Conservation (phyloP, 2,329 filamentous ascomycete genomes). For the Hymenoscyphus scutula region DNA sequence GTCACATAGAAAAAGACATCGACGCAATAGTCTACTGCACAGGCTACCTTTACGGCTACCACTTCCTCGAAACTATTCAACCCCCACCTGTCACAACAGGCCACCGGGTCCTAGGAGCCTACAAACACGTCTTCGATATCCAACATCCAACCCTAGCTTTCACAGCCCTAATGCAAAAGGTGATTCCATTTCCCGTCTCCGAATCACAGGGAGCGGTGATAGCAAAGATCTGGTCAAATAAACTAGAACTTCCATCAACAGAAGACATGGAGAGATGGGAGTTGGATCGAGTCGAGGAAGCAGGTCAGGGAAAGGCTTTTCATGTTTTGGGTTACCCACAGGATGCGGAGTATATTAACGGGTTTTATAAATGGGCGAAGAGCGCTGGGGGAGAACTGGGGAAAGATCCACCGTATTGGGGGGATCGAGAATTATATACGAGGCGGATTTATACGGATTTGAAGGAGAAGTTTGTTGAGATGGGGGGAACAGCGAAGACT, state of each 20-base stretch:
- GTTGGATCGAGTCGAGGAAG: slow-evolving; percentile 37
- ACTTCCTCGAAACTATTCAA: slow-evolving; percentile 58
- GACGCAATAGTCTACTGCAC: slow-evolving; percentile 85
- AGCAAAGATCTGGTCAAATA: slow-evolving; percentile 72
- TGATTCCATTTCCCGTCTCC: slow-evolving; percentile 83
- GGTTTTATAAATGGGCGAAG: slow-evolving; percentile 61
- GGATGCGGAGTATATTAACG: slow-evolving; percentile 70
- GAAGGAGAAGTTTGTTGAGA: slow-evolving; percentile 67
- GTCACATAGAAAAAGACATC: slow-evolving; percentile 61
- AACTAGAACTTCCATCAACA: slow-evolving; percentile 60
- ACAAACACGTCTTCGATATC: slow-evolving; percentile 76
- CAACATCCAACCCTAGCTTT: slow-evolving; percentile 77
- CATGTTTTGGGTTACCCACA: slow-evolving; percentile 53
- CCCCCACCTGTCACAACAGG: slow-evolving; percentile 65
- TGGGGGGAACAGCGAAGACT: slow-evolving; percentile 61
- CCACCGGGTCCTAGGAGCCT: slow-evolving; percentile 67
- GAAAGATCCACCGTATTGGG: slow-evolving; percentile 71
- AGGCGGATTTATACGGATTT: slow-evolving; percentile 66
- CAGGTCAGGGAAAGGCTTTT: slow-evolving; percentile 45
- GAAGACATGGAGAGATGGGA: slow-evolving; percentile 72
- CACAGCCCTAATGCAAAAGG: slow-evolving; percentile 70
- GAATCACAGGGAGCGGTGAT: slow-evolving; percentile 78
- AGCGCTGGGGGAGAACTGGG: slow-evolving; percentile 47
- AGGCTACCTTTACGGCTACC: slow-evolving; percentile 82
- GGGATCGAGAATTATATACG: slow-evolving; percentile 68